Evolutionary conservation across 75 land plant species (phyloP).

Genomic region (Selaginella tamariscina): DNA sequence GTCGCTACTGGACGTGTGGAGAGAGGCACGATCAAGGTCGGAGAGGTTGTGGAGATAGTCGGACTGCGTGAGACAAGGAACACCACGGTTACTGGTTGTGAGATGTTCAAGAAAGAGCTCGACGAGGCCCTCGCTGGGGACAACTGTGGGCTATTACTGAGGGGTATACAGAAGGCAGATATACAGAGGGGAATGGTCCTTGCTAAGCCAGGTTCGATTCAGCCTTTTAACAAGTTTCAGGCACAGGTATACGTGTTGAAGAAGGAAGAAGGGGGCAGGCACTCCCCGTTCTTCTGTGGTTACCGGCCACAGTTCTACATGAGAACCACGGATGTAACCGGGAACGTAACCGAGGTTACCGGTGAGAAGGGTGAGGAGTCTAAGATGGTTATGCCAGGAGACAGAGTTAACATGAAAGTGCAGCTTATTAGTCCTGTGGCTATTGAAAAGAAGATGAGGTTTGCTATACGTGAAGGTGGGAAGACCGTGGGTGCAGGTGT

Average conservation of each 20-base stretch:
- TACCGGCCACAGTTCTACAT: slow-evolving; percentile 86
- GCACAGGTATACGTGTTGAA: slow-evolving; percentile 75
- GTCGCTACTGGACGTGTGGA: slow-evolving; percentile 93
- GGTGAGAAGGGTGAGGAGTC: slow-evolving; percentile 85
- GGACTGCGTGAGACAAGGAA: slow-evolving; percentile 64
- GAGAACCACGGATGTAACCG: slow-evolving; percentile 95
- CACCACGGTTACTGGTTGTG: slow-evolving; percentile 78
- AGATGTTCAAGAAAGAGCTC: slow-evolving; percentile 90
- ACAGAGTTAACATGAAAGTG: slow-evolving; percentile 80
- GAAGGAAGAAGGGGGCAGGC: slow-evolving; percentile 91
- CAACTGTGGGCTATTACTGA: slow-evolving; percentile 63
- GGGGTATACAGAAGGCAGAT: slow-evolving; percentile 64
- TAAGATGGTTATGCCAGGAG: slow-evolving; percentile 99
- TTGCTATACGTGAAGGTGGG: slow-evolving; percentile 95
- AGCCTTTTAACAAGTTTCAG: slow-evolving; percentile 53
- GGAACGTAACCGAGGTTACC: slow-evolving; percentile 54
- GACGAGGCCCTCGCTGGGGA: slow-evolving; percentile 84
- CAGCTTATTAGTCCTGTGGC: slow-evolving; percentile 74
- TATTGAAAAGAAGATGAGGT: slow-evolving; percentile 87
- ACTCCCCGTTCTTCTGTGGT: slow-evolving; percentile 73
- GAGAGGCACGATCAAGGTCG: slow-evolving; percentile 65
- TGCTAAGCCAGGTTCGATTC: slow-evolving; percentile 71
- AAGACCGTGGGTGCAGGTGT: slow-evolving; percentile 91
- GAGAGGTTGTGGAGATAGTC: slow-evolving; percentile 76
- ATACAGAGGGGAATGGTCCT: slow-evolving; percentile 80